These are phyloP conservation scores for Wickerhamiella lipophila DNA, from an alignment of 805 yeast species.

Conservation along the genomic window DNA sequence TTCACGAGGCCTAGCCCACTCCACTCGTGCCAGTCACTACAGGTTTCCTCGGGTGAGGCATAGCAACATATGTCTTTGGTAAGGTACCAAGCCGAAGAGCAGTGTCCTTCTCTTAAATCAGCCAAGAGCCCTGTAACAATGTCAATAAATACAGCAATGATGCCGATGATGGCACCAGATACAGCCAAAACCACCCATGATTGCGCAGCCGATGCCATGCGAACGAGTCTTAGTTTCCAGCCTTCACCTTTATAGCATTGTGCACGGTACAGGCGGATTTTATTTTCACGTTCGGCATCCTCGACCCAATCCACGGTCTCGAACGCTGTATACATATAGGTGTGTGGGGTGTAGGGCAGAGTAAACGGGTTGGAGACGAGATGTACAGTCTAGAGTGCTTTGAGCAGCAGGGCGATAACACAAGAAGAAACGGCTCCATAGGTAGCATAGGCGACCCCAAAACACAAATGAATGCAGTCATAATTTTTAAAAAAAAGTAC, in stretches of 20 bases:
- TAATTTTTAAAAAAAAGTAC: too few species aligned
- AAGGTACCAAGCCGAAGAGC: constrained; percentile 54
- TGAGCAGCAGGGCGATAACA: too few species aligned
- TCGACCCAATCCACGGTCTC: constrained; percentile 46
- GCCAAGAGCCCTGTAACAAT: constrained; percentile 80
- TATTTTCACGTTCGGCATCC: constrained; percentile 33
- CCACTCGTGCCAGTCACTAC: constrained; percentile 65
- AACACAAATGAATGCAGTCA: too few species aligned
- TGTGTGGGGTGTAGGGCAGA: not conserved
- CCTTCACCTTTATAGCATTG: constrained; percentile 13
- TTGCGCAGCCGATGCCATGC: constrained; percentile 30
- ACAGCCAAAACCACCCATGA: constrained; percentile 63
- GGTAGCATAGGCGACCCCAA: too few species aligned
- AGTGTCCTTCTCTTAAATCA: constrained; percentile 65
- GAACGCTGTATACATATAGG: constrained; percentile 24
- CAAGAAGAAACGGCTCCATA: too few species aligned
- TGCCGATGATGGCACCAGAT: constrained; percentile 69
- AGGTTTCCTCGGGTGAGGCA: constrained; percentile 36
- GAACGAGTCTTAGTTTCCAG: constrained; percentile 12
- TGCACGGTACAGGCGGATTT: constrained; percentile 17
- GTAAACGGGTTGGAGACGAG: not conserved
- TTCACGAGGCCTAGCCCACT: constrained; percentile 32
- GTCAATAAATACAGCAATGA: constrained; percentile 69
- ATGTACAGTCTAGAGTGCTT: too few species aligned
- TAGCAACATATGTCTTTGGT: constrained; percentile 74